Conservation (phyloP, 139 green algal genomes). For the Spirogloea muscicola region DNA sequence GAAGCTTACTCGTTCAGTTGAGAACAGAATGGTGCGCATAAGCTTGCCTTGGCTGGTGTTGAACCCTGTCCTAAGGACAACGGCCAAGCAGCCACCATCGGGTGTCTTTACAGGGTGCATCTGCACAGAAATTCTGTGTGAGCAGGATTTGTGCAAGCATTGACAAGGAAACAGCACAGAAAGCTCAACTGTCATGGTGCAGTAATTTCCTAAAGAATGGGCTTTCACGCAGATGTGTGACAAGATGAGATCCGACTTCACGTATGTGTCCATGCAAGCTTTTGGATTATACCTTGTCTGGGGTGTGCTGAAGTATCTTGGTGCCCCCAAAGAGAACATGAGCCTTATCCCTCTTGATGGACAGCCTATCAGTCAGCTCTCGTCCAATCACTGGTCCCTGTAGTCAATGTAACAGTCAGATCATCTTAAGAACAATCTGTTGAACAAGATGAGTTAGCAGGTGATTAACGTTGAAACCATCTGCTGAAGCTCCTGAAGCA, state of each 20-base stretch:
- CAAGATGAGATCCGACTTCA: background rate
- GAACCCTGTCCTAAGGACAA: constrained; percentile 95
- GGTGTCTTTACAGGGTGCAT: constrained; percentile 41
- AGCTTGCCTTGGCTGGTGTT: constrained; percentile 88
- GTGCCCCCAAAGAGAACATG: constrained; percentile 93
- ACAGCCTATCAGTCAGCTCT: constrained; percentile 52
- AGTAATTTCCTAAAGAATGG: background rate
- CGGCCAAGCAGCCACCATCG: constrained; percentile 84
- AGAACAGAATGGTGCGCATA: constrained; percentile 98
- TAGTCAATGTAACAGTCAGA: too few relatives aligned
- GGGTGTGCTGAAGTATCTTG: constrained; percentile 69
- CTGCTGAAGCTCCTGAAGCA: background rate
- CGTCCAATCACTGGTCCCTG: constrained; percentile 14
- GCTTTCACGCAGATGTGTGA: background rate
- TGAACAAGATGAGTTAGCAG: background rate
- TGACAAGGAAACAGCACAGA: too few relatives aligned
- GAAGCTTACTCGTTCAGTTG: constrained; percentile 72
- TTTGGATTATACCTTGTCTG: constrained; percentile 55
- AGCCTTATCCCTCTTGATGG: constrained; percentile 72
- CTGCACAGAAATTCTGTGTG: constrained; percentile 2
- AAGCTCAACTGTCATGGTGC: background rate
- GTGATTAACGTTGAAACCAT: background rate
- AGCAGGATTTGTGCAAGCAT: background rate
- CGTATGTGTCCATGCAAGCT: too few relatives aligned
- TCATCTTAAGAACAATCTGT: background rate